A percentile compares a stretch with the other conserved stretches of the same genome.
phyloP scores from a whole-genome alignment of 768 basidiomycete genomes.

The Mycena kentingensis region DNA sequence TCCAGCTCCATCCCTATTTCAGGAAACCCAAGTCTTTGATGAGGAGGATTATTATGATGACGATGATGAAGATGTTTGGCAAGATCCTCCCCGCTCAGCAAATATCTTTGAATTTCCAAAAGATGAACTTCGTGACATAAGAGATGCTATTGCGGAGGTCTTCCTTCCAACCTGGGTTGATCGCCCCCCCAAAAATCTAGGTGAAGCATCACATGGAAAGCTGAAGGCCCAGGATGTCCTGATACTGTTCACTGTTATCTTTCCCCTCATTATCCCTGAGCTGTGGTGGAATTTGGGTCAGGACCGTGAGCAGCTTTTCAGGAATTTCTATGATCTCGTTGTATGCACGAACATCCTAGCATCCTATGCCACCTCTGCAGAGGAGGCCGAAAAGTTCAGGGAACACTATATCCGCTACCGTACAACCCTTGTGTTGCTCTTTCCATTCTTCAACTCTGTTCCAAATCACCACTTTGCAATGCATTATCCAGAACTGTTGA shows the following conservation, averaged over 20 bases:
- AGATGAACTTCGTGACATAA: not conserved
- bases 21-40: no score
- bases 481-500: slow-evolving; percentile 2
- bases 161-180: slow-evolving; percentile 19
- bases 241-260: slow-evolving; percentile 13
- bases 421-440: no score
- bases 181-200: slow-evolving; percentile 21
- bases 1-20: no score
- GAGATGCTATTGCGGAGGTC: slow-evolving; percentile 1
- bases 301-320: no score
- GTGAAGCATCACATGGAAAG: slow-evolving; percentile 20
- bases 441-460: not conserved
- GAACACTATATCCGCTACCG: no score
- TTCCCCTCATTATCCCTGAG: slow-evolving; percentile 14
- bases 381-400: no score
- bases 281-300: slow-evolving; percentile 4
- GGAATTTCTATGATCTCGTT: no score
- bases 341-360: no score
- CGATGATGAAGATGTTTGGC: no score
- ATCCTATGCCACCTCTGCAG: no score
- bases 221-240: slow-evolving; percentile 24
- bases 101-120: not conserved
- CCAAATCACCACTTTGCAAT: slow-evolving; percentile 10
- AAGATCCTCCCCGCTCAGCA: not conserved
- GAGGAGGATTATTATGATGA: not conserved